phyloP scores from a whole-genome alignment of 495 filamentous ascomycete genomes.

The Penicillium antarcticum region DNA sequence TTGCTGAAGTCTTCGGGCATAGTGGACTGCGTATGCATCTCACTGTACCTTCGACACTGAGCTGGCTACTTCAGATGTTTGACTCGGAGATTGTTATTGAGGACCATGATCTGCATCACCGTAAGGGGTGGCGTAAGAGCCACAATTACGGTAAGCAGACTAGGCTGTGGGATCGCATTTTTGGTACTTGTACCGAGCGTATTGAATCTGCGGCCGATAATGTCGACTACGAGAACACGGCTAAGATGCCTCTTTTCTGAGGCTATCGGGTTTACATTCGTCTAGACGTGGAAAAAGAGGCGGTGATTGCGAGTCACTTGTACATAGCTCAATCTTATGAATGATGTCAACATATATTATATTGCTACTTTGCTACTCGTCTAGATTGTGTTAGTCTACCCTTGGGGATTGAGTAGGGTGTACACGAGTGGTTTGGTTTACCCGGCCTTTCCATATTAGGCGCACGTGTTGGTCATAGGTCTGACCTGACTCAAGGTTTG shows the following conservation, averaged over 20 bases:
- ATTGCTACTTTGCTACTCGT: too few relatives aligned
- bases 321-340: too few relatives aligned
- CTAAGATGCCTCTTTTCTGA: slow-evolving; percentile 28
- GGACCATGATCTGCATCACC: slow-evolving; percentile 44
- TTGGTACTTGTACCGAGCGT: slow-evolving; percentile 35
- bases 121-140: slow-evolving; percentile 43
- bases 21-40: slow-evolving; percentile 35
- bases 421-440: too few relatives aligned
- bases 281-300: too few relatives aligned
- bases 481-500: too few relatives aligned
- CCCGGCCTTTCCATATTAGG: too few relatives aligned
- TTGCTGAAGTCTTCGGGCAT: slow-evolving; percentile 40
- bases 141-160: slow-evolving; percentile 47
- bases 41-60: slow-evolving; percentile 33
- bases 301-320: too few relatives aligned
- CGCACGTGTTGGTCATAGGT: too few relatives aligned
- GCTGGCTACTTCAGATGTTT: slow-evolving; percentile 33
- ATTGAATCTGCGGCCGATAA: slow-evolving; percentile 32
- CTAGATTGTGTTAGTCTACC: too few relatives aligned
- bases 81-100: slow-evolving; percentile 40
- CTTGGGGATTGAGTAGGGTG: too few relatives aligned
- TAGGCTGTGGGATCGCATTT: slow-evolving; percentile 39
- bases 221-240: slow-evolving; percentile 37
- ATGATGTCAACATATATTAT: too few relatives aligned
- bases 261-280: neutral